These are phyloP conservation scores for Bipolaris victoriae DNA, from an alignment of 2,329 filamentous ascomycete genomes.

Conservation along the genomic window DNA sequence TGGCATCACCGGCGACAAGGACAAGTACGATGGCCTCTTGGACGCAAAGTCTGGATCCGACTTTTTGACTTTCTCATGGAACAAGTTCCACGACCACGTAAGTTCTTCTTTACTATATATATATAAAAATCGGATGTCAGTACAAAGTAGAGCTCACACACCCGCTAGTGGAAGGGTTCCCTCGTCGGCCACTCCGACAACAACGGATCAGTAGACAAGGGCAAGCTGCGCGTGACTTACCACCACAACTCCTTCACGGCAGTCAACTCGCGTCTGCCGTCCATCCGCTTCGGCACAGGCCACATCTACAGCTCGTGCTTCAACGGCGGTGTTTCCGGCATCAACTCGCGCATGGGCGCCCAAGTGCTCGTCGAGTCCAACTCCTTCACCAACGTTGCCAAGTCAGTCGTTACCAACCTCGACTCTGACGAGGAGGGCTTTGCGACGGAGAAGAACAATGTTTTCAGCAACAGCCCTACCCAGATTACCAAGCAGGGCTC, in stretches of 20 bases:
- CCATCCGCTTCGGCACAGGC: slow-evolving; percentile 68
- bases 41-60: slow-evolving; percentile 69
- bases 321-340: slow-evolving; percentile 45
- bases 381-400: slow-evolving; percentile 63
- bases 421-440: slow-evolving; percentile 62
- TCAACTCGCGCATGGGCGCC: slow-evolving; percentile 54
- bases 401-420: slow-evolving; percentile 63
- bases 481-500: slow-evolving; percentile 60
- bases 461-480: slow-evolving; percentile 48
- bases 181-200: slow-evolving; percentile 56
- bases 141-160: slow-evolving; percentile 12
- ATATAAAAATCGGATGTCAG: not conserved
- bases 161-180: slow-evolving; percentile 60
- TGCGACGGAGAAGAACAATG: slow-evolving; percentile 55
- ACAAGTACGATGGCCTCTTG: slow-evolving; percentile 52
- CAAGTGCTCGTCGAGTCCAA: slow-evolving; percentile 54
- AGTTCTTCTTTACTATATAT: slow-evolving; percentile 4
- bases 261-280: slow-evolving; percentile 68
- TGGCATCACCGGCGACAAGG: slow-evolving; percentile 40
- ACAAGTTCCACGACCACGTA: slow-evolving; percentile 61
- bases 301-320: slow-evolving; percentile 64
- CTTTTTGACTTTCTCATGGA: slow-evolving; percentile 62
- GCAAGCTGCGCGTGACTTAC: slow-evolving; percentile 68
- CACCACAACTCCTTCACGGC: slow-evolving; percentile 71
- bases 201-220: slow-evolving; percentile 57